Evolutionary conservation across 2,329 filamentous ascomycete species (phyloP), one percentile per base, ranked within the genome.

Genomic region (Sporothrix brasiliensis): DNA sequence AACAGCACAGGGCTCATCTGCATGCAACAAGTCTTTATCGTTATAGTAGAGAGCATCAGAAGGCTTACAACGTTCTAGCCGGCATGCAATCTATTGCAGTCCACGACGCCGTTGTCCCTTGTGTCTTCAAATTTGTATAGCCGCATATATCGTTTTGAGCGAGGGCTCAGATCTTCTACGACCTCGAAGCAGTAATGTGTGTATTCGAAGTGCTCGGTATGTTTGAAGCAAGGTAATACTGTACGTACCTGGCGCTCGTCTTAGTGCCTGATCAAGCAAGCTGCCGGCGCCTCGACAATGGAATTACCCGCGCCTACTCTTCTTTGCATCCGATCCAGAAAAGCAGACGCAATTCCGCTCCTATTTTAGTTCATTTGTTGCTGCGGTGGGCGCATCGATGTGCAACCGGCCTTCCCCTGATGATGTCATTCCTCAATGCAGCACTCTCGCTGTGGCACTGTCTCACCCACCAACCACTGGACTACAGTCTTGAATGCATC

Each of bases 391-490:
- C 6, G 34, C 34, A 34, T 34, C 34, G 34, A 34, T 9, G 34
- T 34, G 34, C 34, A 34, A 9, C 34, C 34, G 34, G 34, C 7
- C 16, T 39, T 14, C 19, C n/a, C 65, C n/a, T 21, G n/a, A 67
- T 67, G 65, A 67, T 54, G 65, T 67, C 65, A 67, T 54, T 53
- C 16, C 30, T 54, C 65, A 54, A 41, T 54, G 19, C 49, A 52
- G 27, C 47, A 21, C 47, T 2, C 49, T 34, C 24, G 14, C 27
- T 67, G 63, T 67, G 63, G 63, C 44, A 47, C 47, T 27, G 47
- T 66, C 27, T 39, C 44, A 52, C 63, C 24, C 63, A 47, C 63
- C 63, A 39, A 67, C 63, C 44, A 10, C 44, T 34, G 30, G 27
- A 3, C 19, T 21, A n/a, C 39, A 10, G 27, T 60, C 44, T 19